A percentile compares a stretch with the other conserved stretches of the same genome.
Evolutionary conservation across 2,329 filamentous ascomycete genomes (phyloP).

Genomic region (Penicillium corylophilum): DNA sequence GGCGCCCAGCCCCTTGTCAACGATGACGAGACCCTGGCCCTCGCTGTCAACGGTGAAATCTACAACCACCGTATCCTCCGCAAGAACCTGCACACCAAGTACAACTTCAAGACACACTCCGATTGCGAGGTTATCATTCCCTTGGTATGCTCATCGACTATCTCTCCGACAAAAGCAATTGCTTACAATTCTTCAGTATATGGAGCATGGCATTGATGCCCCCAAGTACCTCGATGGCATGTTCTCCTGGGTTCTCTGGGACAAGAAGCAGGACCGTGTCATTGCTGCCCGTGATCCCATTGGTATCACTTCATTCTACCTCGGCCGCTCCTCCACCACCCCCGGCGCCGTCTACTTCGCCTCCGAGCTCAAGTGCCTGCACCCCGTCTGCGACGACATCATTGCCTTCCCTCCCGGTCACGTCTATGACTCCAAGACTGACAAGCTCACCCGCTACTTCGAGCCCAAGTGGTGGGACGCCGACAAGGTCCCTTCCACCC

Average conservation of each 20-base stretch:
- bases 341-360: constrained; percentile 90
- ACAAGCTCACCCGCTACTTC: constrained; percentile 82
- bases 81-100: constrained; percentile 77
- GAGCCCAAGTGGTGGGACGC: constrained; percentile 91
- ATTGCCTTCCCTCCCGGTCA: constrained; percentile 92
- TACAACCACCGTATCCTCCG: constrained; percentile 98
- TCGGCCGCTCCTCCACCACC: constrained; percentile 82
- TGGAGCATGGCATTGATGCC: constrained; percentile 86
- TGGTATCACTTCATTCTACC: constrained; percentile 95
- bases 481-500: constrained; percentile 70
- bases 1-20: constrained; percentile 95
- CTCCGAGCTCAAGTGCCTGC: constrained; percentile 91
- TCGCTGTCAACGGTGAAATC: constrained; percentile 98
- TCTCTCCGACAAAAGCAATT: neutral
- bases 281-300: constrained; percentile 95
- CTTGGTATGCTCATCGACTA: constrained; percentile 60
- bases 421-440: constrained; percentile 91
- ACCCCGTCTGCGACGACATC: constrained; percentile 93
- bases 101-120: constrained; percentile 97
- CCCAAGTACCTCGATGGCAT: constrained; percentile 96
- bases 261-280: constrained; percentile 88
- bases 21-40: constrained; percentile 79
- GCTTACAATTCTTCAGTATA: constrained; percentile 62
- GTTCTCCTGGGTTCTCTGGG: constrained; percentile 98
- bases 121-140: constrained; percentile 99